A percentile compares a stretch with the other conserved stretches of the same genome.
Evolutionary conservation across 345 rosid genomes (phyloP).

Genomic region (Rhodomyrtus tomentosa): DNA sequence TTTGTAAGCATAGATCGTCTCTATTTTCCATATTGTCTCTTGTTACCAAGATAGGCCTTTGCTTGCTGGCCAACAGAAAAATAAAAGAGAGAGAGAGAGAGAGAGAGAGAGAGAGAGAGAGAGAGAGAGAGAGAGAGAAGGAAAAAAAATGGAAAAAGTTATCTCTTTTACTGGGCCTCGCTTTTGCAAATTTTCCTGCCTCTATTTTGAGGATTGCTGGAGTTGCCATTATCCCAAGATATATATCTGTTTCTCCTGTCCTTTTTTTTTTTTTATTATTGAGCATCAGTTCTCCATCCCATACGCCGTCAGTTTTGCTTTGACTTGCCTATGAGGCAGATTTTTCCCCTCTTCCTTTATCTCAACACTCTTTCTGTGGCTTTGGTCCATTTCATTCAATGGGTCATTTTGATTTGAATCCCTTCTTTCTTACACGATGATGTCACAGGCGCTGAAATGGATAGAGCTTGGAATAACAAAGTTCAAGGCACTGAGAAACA

Average conservation of each 20-base stretch:
- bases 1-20: background rate
- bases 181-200: too few species aligned
- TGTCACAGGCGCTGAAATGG: conserved; percentile 45
- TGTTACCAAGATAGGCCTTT: background rate
- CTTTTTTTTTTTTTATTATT: too few species aligned
- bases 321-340: background rate
- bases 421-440: background rate
- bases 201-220: background rate
- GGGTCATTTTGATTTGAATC: background rate
- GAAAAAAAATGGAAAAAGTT: too few species aligned
- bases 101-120: background rate
- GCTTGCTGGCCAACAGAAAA: background rate
- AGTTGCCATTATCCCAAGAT: background rate
- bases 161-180: too few species aligned
- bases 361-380: background rate
- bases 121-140: too few species aligned
- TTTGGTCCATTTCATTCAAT: background rate
- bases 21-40: background rate
- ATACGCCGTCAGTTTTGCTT: background rate
- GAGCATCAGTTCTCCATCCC: background rate
- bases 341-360: background rate
- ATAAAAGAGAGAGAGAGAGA: background rate
- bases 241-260: background rate
- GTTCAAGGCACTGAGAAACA: conserved; percentile 38
- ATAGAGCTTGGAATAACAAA: conserved; percentile 33